These are phyloP conservation scores for Apiotrichum veenhuisii DNA, from an alignment of 1,284 basidiomycete species.

Conservation along the genomic window DNA sequence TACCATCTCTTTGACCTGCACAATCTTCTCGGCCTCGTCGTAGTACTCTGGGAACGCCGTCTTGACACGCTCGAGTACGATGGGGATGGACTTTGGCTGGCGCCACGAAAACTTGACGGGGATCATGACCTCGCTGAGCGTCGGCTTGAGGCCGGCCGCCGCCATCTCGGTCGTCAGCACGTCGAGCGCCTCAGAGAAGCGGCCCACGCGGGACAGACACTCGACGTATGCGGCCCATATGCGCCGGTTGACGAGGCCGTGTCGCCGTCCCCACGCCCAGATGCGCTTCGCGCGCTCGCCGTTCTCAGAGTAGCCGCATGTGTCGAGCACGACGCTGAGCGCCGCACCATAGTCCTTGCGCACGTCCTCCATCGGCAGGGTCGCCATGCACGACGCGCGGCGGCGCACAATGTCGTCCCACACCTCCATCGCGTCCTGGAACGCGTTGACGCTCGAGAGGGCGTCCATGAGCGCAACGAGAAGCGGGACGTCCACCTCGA, in stretches of 20 bases:
- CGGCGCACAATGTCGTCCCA: conserved; percentile 70
- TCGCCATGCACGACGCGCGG: conserved; percentile 28
- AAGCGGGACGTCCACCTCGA: conserved; percentile 64
- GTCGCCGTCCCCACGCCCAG: conserved; percentile 55
- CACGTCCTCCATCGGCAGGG: conserved; percentile 16
- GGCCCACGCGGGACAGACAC: conserved; percentile 70
- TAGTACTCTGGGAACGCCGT: not conserved
- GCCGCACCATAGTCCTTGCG: conserved; percentile 58
- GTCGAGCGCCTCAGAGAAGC: conserved; percentile 65
- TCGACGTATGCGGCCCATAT: conserved; percentile 79
- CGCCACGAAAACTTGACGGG: conserved; percentile 11
- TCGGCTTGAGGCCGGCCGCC: not conserved
- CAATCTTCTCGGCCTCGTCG: not conserved
- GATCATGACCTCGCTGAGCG: not conserved
- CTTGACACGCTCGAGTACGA: not conserved
- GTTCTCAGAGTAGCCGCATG: conserved; percentile 64
- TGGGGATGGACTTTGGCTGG: not conserved
- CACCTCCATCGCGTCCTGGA: conserved; percentile 66
- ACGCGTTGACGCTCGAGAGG: conserved; percentile 71
- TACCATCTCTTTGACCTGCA: not conserved
- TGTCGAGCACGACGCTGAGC: conserved; percentile 78
- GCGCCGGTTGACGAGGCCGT: conserved; percentile 55
- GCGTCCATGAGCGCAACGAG: conserved; percentile 54
- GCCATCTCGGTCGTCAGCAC: conserved; percentile 65
- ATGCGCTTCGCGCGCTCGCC: conserved; percentile 57